Conservation (phyloP, 2,329 filamentous ascomycete species). For the Pseudogymnoascus sp. region DNA sequence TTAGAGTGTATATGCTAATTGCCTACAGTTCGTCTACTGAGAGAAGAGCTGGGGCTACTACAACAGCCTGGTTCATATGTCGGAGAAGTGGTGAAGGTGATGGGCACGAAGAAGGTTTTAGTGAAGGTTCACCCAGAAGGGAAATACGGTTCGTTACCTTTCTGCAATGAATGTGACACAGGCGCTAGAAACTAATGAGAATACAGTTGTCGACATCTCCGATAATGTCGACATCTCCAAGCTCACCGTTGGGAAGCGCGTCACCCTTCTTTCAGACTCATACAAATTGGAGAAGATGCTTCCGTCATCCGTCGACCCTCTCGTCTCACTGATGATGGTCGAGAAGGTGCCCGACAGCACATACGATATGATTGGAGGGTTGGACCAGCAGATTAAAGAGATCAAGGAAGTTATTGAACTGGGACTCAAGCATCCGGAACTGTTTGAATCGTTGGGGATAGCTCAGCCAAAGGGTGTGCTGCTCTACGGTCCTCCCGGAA, state of each 20-base stretch:
- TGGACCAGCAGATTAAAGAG: slow-evolving; percentile 99
- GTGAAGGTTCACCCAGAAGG: slow-evolving; percentile 99
- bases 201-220: slow-evolving; percentile 82
- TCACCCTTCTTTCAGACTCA: slow-evolving; percentile 89
- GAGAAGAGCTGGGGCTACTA: slow-evolving; percentile 89
- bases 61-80: slow-evolving; percentile 98
- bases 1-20: slow-evolving; percentile 18
- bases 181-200: slow-evolving; percentile 16
- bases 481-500: slow-evolving; percentile 92
- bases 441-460: slow-evolving; percentile 98
- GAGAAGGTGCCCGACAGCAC: slow-evolving; percentile 99
- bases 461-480: slow-evolving; percentile 96
- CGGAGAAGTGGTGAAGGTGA: slow-evolving; percentile 99
- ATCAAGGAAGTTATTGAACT: slow-evolving; percentile 99
- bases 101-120: slow-evolving; percentile 98
- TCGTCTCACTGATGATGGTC: slow-evolving; percentile 99
- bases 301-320: slow-evolving; percentile 92
- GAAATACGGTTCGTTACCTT: slow-evolving; percentile 75
- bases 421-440: slow-evolving; percentile 92
- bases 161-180: background rate
- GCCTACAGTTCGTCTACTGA: slow-evolving; percentile 65
- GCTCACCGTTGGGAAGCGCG: slow-evolving; percentile 93
- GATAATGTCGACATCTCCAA: slow-evolving; percentile 92
- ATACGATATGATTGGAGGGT: slow-evolving; percentile 99
- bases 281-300: slow-evolving; percentile 99